Conservation (phyloP, 257 asterid genomes). For the Rauvolfia tetraphylla region DNA sequence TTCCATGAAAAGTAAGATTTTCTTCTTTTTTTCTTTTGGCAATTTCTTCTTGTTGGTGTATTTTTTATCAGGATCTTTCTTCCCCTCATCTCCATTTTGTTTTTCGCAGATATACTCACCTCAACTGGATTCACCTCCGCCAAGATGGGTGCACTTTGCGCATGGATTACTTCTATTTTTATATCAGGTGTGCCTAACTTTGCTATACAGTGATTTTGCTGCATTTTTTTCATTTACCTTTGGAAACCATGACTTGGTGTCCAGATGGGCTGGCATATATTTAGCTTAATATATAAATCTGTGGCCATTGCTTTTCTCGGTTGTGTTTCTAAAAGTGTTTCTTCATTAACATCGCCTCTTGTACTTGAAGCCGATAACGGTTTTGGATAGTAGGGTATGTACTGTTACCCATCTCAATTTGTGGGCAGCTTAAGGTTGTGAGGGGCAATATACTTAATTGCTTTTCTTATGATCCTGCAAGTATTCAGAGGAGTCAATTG, state of each 20-base stretch:
- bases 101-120: conserved; percentile 79
- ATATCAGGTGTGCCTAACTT: conserved; percentile 61
- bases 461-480: not conserved
- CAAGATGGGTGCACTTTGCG: conserved; percentile 92
- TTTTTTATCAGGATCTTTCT: conserved; percentile 1
- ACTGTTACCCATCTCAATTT: not conserved
- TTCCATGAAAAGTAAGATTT: not conserved
- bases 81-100: conserved; percentile 15
- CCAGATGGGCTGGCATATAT: not conserved
- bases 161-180: conserved; percentile 88
- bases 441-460: not conserved
- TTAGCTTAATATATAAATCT: not conserved
- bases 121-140: conserved; percentile 83
- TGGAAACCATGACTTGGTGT: not conserved
- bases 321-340: not conserved
- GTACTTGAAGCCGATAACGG: not conserved
- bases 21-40: not conserved
- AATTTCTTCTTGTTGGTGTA: not conserved
- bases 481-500: not conserved
- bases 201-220: not conserved
- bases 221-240: not conserved
- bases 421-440: not conserved
- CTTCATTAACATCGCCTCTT: not conserved
- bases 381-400: not conserved
- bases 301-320: not conserved